Evolutionary conservation across 1,284 basidiomycete genomes (phyloP).

Genomic region (Coniophora puteana): DNA sequence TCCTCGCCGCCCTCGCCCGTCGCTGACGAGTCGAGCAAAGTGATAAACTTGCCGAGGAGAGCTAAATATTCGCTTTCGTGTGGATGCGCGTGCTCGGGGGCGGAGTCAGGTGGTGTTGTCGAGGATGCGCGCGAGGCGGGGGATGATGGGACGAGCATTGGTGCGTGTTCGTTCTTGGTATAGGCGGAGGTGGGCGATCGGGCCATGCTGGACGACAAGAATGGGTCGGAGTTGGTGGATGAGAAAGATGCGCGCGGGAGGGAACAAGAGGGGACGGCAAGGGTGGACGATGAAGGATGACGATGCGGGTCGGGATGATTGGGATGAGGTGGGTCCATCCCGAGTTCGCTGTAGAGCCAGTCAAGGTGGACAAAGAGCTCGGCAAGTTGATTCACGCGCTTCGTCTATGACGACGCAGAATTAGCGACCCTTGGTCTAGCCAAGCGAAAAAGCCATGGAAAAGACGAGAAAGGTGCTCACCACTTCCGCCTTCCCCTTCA

Average conservation of each 20-base stretch:
- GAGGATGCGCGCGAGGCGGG: conserved; percentile 21
- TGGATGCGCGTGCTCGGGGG: conserved; percentile 19
- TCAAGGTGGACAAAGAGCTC: conserved; percentile 67
- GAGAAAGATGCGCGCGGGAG: conserved; percentile 38
- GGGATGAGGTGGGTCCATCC: conserved; percentile 52
- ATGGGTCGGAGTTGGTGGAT: conserved; percentile 42
- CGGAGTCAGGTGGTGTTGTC: conserved; percentile 16
- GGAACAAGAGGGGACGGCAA: conserved; percentile 27
- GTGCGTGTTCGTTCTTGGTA: not conserved
- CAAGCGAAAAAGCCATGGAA: not conserved
- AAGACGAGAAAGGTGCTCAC: conserved; percentile 38
- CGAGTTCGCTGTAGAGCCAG: conserved; percentile 77
- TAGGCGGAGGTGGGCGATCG: conserved; percentile 8
- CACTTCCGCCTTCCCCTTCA: conserved; percentile 75
- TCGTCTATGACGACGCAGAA: conserved; percentile 40
- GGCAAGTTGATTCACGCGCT: conserved; percentile 64
- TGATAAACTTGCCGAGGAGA: conserved; percentile 61
- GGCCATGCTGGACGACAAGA: conserved; percentile 32
- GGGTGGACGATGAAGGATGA: conserved; percentile 38
- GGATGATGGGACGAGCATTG: conserved; percentile 24
- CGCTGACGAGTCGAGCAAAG: conserved; percentile 58
- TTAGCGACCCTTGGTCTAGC: conserved; percentile 6
- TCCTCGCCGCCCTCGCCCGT: conserved; percentile 41
- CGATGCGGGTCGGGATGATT: conserved; percentile 33
- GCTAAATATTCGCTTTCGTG: conserved; percentile 46